Conservation (phyloP, 345 rosid species). For the Sapria himalayana region DNA sequence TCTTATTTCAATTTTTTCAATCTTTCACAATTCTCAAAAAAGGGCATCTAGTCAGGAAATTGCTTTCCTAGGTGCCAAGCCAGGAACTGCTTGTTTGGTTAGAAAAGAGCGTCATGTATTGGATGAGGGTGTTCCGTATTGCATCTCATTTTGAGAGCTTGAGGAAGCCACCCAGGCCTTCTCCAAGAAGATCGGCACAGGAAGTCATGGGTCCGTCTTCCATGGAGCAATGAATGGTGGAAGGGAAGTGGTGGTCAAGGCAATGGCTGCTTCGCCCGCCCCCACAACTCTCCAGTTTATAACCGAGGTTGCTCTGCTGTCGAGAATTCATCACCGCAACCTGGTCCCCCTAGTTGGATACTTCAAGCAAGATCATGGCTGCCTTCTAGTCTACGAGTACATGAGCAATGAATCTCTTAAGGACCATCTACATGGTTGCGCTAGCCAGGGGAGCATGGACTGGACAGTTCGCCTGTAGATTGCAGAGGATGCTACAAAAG, state of each 20-base stretch:
- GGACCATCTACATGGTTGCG: slow-evolving; percentile 63
- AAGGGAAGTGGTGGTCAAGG: slow-evolving; percentile 84
- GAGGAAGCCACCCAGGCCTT: slow-evolving; percentile 65
- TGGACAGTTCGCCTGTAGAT: slow-evolving; percentile 61
- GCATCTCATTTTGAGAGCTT: slow-evolving; percentile 42
- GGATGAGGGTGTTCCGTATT: slow-evolving; percentile 69
- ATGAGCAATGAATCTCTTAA: slow-evolving; percentile 90
- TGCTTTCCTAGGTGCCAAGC: slow-evolving; percentile 39
- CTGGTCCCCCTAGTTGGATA: slow-evolving; percentile 90
- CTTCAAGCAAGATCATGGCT: slow-evolving; percentile 61
- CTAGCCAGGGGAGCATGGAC: slow-evolving; percentile 33
- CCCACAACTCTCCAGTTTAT: slow-evolving; percentile 60
- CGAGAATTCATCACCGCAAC: slow-evolving; percentile 94
- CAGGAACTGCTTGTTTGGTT: slow-evolving; percentile 30
- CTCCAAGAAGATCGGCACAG: slow-evolving; percentile 65
- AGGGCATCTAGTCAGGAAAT: slow-evolving; percentile 13
- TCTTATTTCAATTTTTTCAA: slow-evolving; percentile 24
- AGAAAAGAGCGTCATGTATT: slow-evolving; percentile 40
- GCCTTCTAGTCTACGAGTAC: slow-evolving; percentile 70
- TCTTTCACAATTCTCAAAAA: slow-evolving; percentile 19
- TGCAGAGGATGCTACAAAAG: slow-evolving; percentile 94
- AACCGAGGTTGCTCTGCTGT: slow-evolving; percentile 84
- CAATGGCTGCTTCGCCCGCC: slow-evolving; percentile 51
- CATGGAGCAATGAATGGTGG: slow-evolving; percentile 91
- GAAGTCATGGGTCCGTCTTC: slow-evolving; percentile 85